Conservation (phyloP, 306 rosid genomes). For the Prunus dulcis region DNA sequence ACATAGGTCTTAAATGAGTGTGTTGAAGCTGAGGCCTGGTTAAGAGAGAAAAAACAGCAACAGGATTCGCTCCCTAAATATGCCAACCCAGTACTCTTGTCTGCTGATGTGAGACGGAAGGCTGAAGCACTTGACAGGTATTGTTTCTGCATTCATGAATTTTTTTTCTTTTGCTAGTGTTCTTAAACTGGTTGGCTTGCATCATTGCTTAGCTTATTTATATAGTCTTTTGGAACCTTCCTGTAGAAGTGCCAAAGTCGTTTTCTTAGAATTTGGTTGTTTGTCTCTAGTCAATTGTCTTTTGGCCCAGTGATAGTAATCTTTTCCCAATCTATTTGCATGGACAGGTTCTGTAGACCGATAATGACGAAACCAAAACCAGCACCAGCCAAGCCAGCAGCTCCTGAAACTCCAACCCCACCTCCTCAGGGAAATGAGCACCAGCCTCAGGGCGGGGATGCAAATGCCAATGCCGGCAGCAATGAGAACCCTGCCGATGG, state of each 20-base stretch:
- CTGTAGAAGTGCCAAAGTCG: neutral
- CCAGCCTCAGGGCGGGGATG: constrained; percentile 40
- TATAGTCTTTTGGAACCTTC: neutral
- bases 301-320: neutral
- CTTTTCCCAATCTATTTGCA: neutral
- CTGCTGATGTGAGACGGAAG: constrained; percentile 78
- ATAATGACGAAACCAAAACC: constrained; percentile 87
- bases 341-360: constrained; percentile 69
- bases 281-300: no score
- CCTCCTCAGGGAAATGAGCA: constrained; percentile 43
- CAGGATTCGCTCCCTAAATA: constrained; percentile 77
- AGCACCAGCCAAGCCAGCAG: constrained; percentile 54
- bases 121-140: constrained; percentile 87
- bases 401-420: constrained; percentile 59
- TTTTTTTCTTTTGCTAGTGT: neutral
- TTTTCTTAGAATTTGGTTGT: neutral
- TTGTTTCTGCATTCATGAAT: neutral
- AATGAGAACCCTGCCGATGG: constrained; percentile 35
- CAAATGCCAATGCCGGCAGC: constrained; percentile 25
- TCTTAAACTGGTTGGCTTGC: neutral
- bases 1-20: constrained; percentile 74
- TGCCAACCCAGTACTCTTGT: constrained; percentile 64
- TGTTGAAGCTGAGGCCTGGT: constrained; percentile 87
- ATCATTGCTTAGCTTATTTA: no score
- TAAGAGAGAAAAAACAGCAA: constrained; percentile 71